Percentiles rank a stretch among this genome's conserved stretches.
phyloP scores from a whole-genome alignment of 2,329 filamentous ascomycete species.

The Monosporascus sp. region DNA sequence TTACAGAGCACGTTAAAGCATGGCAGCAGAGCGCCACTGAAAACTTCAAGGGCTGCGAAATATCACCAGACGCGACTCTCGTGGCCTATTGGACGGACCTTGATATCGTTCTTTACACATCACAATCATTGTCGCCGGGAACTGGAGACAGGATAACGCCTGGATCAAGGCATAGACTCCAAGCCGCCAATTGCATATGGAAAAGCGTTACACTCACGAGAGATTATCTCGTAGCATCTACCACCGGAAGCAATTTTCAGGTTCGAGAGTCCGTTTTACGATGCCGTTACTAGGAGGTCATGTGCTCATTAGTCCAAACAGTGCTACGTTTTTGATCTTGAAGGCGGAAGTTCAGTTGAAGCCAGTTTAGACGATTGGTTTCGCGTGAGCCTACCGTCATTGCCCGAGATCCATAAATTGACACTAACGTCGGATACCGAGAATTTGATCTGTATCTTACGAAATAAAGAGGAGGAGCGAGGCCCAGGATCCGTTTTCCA shows the following conservation, averaged over 20 bases:
- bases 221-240: constrained; percentile 18
- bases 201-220: constrained; percentile 14
- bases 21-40: constrained; percentile 11
- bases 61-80: constrained; percentile 20
- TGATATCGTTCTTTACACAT: constrained; percentile 23
- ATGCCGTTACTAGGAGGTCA: neutral
- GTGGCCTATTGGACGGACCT: constrained; percentile 25
- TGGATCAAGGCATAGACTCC: constrained; percentile 6
- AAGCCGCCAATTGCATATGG: constrained; percentile 13
- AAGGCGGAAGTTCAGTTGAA: constrained; percentile 12
- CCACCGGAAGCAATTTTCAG: constrained; percentile 13
- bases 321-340: constrained; percentile 18
- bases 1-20: constrained; percentile 12
- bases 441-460: constrained; percentile 17
- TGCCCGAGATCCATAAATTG: constrained; percentile 11
- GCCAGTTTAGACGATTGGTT: constrained; percentile 9
- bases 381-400: constrained; percentile 8
- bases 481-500: constrained; percentile 7
- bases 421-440: constrained; percentile 14
- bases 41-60: constrained; percentile 22
- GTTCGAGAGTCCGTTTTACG: neutral
- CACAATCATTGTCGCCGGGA: constrained; percentile 11
- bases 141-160: constrained; percentile 1
- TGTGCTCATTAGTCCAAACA: constrained; percentile 1
- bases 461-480: constrained; percentile 11